Conservation (phyloP, 352 stramenopile species). For the Plasmopara halstedii region DNA sequence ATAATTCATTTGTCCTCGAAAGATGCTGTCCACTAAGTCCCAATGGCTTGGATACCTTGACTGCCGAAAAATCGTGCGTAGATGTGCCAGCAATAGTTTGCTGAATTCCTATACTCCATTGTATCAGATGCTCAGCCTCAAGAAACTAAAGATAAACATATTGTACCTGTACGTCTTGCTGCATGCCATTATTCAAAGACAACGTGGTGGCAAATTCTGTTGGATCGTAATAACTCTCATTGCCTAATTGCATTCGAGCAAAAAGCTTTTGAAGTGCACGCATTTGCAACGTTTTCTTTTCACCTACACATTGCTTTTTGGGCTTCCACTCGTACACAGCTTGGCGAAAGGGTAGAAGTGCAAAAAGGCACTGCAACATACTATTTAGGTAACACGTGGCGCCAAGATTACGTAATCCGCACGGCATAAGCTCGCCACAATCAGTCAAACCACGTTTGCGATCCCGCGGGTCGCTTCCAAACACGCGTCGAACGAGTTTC, state of each 20-base stretch:
- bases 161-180: constrained; percentile 82
- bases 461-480: constrained; percentile 65
- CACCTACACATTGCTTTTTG: constrained; percentile 32
- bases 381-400: constrained; percentile 87
- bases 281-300: constrained; percentile 66
- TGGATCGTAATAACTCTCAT: constrained; percentile 63
- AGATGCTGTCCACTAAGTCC: constrained; percentile 67
- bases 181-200: constrained; percentile 70
- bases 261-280: constrained; percentile 77
- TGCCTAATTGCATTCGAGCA: constrained; percentile 73
- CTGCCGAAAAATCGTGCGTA: constrained; percentile 70
- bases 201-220: constrained; percentile 73
- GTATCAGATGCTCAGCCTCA: constrained; percentile 4
- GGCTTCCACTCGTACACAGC: constrained; percentile 78
- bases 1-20: constrained; percentile 79
- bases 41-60: constrained; percentile 44
- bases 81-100: constrained; percentile 73
- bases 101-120: constrained; percentile 66
- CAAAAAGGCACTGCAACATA: constrained; percentile 82
- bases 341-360: constrained; percentile 57
- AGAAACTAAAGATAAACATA: background rate
- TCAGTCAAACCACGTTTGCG: constrained; percentile 15
- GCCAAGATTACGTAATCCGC: constrained; percentile 74
- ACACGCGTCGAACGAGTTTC: constrained; percentile 40
- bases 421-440: constrained; percentile 21